Evolutionary conservation across 2,329 filamentous ascomycete species (phyloP).

Genomic region (Exophiala spinifera): DNA sequence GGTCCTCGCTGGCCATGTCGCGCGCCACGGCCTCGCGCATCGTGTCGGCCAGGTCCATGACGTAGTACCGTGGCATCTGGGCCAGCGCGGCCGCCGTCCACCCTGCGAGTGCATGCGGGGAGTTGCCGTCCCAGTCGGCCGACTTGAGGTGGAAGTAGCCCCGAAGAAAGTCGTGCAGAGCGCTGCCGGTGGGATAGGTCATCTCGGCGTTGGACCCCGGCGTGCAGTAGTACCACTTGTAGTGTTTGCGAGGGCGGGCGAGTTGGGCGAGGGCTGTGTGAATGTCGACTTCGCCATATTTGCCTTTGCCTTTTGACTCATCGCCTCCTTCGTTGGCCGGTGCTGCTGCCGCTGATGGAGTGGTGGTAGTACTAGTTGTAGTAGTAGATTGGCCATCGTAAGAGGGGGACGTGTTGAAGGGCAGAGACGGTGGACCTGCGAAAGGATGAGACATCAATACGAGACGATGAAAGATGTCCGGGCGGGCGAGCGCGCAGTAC

Average conservation of each 20-base stretch:
- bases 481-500: constrained; percentile 59
- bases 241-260: constrained; percentile 62
- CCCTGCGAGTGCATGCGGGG: constrained; percentile 51
- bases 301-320: too few relatives aligned
- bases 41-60: constrained; percentile 57
- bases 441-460: constrained; percentile 66
- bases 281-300: constrained; percentile 21
- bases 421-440: constrained; percentile 50
- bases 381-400: constrained; percentile 4
- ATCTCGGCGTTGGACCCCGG: constrained; percentile 37
- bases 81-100: constrained; percentile 59
- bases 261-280: constrained; percentile 37
- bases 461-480: constrained; percentile 62
- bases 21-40: constrained; percentile 59
- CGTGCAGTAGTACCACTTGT: constrained; percentile 59
- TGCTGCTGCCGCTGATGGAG: too few relatives aligned
- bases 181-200: constrained; percentile 39
- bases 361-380: too few relatives aligned
- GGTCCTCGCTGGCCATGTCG: constrained; percentile 55
- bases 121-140: constrained; percentile 56
- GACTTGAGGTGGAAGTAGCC: constrained; percentile 69
- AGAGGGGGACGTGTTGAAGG: constrained; percentile 44
- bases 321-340: too few relatives aligned
- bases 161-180: constrained; percentile 59
- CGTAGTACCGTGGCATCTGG: constrained; percentile 65